A percentile compares a stretch with the other conserved stretches of the same genome.
Conservation (phyloP, 2,329 filamentous ascomycete species). For the Botrytis fabae region DNA sequence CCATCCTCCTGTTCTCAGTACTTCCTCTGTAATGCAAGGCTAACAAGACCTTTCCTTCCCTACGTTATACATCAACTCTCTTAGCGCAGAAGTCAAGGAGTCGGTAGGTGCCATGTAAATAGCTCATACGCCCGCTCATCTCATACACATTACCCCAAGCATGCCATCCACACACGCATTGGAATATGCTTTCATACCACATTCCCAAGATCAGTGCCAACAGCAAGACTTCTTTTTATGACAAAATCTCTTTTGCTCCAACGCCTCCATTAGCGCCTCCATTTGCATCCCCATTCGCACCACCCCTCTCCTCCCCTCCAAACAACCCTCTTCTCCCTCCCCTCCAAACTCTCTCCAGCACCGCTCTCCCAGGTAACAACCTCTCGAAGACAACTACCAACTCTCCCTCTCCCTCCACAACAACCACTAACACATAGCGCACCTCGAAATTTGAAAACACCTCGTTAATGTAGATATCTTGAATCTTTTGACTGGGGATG, state of each 20-base stretch:
- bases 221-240: neutral
- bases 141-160: neutral
- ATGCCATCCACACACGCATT: neutral
- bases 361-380: conserved; percentile 69
- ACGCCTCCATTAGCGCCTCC: conserved; percentile 19
- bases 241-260: conserved; percentile 5
- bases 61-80: neutral
- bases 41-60: neutral
- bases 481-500: conserved; percentile 89
- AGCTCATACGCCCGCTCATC: neutral
- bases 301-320: conserved; percentile 53
- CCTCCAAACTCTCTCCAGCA: conserved; percentile 89
- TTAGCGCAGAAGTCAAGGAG: too few relatives aligned
- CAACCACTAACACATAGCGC: conserved; percentile 81
- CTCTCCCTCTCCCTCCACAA: conserved; percentile 85
- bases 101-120: neutral
- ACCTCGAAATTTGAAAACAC: conserved; percentile 93
- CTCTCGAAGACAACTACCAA: conserved; percentile 93
- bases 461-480: conserved; percentile 92
- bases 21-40: neutral
- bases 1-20: neutral
- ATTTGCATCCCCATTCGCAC: conserved; percentile 27
- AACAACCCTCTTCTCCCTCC: conserved; percentile 81
- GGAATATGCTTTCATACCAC: too few relatives aligned
- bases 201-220: neutral